Conservation (phyloP, 2,329 filamentous ascomycete genomes). For the Fusarium sp. region DNA sequence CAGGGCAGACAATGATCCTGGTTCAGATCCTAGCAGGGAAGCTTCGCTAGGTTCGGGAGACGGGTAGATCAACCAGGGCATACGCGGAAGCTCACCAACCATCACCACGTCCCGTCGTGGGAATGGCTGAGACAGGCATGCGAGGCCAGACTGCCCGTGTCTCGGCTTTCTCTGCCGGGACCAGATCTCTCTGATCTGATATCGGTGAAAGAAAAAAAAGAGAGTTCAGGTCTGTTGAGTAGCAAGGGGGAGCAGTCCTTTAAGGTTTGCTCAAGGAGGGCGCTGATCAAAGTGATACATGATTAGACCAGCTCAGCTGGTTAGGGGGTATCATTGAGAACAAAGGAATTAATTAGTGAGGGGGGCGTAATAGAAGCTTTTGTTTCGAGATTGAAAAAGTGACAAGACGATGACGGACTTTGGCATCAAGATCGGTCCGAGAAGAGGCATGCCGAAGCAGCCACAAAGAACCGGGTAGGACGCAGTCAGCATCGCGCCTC, state of each 20-base stretch:
- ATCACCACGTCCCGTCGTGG: slow-evolving; percentile 9
- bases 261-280: slow-evolving; percentile 1
- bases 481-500: neutral
- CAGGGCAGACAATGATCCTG: slow-evolving; percentile 14
- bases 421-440: neutral
- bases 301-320: slow-evolving; percentile 13
- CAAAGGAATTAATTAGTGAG: neutral
- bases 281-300: slow-evolving; percentile 2
- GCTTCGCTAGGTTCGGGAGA: slow-evolving; percentile 21
- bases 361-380: neutral
- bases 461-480: neutral
- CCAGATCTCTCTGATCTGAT: slow-evolving; percentile 8
- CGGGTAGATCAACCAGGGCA: slow-evolving; percentile 35
- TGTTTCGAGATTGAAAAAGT: neutral
- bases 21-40: slow-evolving; percentile 12
- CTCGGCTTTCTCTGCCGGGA: neutral
- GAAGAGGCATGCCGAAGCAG: neutral
- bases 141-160: slow-evolving; percentile 4
- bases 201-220: slow-evolving; percentile 17
- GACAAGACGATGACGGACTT: slow-evolving; percentile 6
- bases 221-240: slow-evolving; percentile 6
- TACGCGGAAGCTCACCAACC: slow-evolving; percentile 7
- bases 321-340: slow-evolving; percentile 2
- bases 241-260: slow-evolving; percentile 16
- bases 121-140: slow-evolving; percentile 20